phyloP scores from a whole-genome alignment of 176 grass and related monocot genomes.

The Leersia perrieri region DNA sequence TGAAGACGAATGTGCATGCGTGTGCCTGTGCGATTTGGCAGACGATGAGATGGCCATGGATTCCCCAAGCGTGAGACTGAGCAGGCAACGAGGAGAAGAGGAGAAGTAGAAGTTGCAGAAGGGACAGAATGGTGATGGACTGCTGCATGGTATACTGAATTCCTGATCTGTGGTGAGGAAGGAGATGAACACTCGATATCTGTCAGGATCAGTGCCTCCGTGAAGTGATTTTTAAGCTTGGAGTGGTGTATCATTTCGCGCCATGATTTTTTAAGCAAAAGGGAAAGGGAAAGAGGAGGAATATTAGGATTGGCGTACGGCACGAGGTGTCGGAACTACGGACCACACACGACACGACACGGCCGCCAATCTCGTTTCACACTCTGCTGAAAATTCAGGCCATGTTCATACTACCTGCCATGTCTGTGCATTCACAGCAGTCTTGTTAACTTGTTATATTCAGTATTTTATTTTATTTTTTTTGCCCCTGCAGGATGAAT shows the following conservation, averaged over 20 bases:
- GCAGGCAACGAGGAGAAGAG: slow-evolving; percentile 28
- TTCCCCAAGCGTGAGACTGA: slow-evolving; percentile 43
- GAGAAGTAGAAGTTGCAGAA: not conserved
- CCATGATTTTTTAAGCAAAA: not conserved
- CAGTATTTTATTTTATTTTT: not conserved
- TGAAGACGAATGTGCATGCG: not conserved
- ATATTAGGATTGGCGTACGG: slow-evolving; percentile 4
- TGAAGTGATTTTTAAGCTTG: not conserved
- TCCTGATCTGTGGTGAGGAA: not conserved
- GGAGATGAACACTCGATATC: not conserved
- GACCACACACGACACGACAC: not conserved
- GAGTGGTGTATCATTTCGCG: not conserved
- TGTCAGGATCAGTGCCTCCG: not conserved
- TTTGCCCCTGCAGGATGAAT: not conserved
- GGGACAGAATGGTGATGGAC: not conserved
- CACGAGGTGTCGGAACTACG: slow-evolving; percentile 6
- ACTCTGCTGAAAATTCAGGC: not conserved
- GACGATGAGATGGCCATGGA: slow-evolving; percentile 49
- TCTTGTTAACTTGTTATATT: not conserved
- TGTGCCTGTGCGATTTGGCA: slow-evolving; percentile 66
- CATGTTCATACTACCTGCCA: slow-evolving; percentile 12
- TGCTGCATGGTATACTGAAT: slow-evolving; percentile 9
- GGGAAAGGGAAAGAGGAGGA: not conserved
- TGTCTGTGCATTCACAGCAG: not conserved
- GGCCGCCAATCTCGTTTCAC: slow-evolving; percentile 26